Base-by-base conservation (phyloP, 768 basidiomycete genomes). In the Boletus vinaceobasis region DNA sequence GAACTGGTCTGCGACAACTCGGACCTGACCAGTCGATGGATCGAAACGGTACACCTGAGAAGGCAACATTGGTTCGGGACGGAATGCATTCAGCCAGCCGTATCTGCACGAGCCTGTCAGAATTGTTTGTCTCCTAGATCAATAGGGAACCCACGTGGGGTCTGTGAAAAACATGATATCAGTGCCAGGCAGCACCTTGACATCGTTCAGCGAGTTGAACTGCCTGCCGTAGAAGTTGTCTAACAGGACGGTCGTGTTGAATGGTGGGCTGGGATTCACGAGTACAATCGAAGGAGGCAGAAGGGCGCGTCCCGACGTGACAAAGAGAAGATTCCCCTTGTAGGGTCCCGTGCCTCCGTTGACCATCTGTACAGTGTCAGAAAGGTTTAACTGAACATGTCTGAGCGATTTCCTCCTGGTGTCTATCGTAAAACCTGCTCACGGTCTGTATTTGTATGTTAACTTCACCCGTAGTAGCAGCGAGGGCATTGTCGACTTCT, bases 191-290 rank as follows among this genome's bases (percentile, higher is more conserved):
- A 90, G 85, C 1, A 90, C 74, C 61, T 87, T 90, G 53, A 87
- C 75, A 60, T 93, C 91, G 66, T 91, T 91, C 38, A 92, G 67
- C 1, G 90, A 90, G 68, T 88, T 90, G 74, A 91, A 92, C 58
- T 90, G 89, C 7, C 88, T 75, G 3, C 90, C 90, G 62, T 81
- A 87, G 71, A 79, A 89, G 71, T 90, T 91, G 69, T 92, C 87
- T 56, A 93, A 67, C 17, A 93, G 67, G 36, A 87, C 78, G 0
- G 86, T 90, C 4, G 79, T 72, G 52, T 90, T 87, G 68, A 84
- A 75, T 1, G 88, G 88, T 5, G 80, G 65, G 4, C 60, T 65
- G 0, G 87, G 87, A 65, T 89, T 83, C 48, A 90, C 82, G 36
- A 86, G 77, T 0, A 78, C 82, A 15, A 90, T 66, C 2, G 80